Conservation (phyloP, 495 filamentous ascomycete genomes). For the Staphylotrichum tortipilum region DNA sequence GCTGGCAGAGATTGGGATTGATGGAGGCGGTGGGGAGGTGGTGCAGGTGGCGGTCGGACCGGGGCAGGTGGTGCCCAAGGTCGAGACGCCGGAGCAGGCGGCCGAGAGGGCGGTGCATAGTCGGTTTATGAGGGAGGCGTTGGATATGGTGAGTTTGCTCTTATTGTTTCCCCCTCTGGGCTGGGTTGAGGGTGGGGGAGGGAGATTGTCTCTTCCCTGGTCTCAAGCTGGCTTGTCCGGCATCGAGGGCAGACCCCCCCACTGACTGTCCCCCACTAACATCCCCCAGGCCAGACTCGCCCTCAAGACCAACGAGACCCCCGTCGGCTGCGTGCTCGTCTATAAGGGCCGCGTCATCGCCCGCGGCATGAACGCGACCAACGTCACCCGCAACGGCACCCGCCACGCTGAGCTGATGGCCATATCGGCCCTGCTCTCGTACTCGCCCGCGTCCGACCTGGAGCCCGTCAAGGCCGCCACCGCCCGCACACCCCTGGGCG, state of each 20-base stretch:
- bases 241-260: no score
- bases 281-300: slow-evolving; percentile 78
- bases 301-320: slow-evolving; percentile 76
- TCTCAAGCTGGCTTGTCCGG: no score
- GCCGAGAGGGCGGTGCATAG: slow-evolving; percentile 38
- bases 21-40: slow-evolving; percentile 5
- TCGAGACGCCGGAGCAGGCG: slow-evolving; percentile 21
- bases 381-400: slow-evolving; percentile 76
- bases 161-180: no score
- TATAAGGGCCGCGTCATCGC: slow-evolving; percentile 66
- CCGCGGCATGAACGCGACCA: slow-evolving; percentile 91
- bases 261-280: no score
- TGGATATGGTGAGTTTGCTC: slow-evolving; percentile 51
- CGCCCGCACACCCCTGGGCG: slow-evolving; percentile 10
- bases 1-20: no score
- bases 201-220: no score
- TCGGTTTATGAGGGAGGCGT: slow-evolving; percentile 60
- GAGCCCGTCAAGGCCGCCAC: slow-evolving; percentile 5
- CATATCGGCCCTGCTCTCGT: slow-evolving; percentile 48
- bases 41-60: no score
- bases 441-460: slow-evolving; percentile 9
- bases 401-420: slow-evolving; percentile 91
- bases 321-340: slow-evolving; percentile 92
- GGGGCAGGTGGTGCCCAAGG: slow-evolving; percentile 2
- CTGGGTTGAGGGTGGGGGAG: no score